These are phyloP conservation scores for Malbranchea cinnamomea DNA, from an alignment of 2,329 filamentous ascomycete species.

Conservation along the genomic window DNA sequence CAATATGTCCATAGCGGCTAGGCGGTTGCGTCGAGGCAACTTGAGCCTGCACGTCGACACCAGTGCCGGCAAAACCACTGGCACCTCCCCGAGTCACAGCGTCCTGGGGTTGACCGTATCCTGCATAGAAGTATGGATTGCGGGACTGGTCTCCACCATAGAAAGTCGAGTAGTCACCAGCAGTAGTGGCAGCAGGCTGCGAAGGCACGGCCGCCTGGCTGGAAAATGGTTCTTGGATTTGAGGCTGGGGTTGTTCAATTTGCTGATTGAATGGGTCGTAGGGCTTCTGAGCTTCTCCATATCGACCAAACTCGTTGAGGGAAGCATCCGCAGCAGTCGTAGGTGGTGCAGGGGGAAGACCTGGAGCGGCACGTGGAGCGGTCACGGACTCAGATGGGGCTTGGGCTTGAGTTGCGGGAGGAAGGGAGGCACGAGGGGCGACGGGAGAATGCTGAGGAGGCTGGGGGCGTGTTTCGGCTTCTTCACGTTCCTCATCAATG, in stretches of 20 bases:
- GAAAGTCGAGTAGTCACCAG: slow-evolving; percentile 69
- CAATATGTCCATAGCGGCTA: slow-evolving; percentile 50
- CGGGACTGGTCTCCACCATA: slow-evolving; percentile 65
- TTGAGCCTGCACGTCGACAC: slow-evolving; percentile 44
- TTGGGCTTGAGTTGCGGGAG: slow-evolving; percentile 41
- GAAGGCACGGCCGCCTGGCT: slow-evolving; percentile 44
- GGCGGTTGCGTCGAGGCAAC: slow-evolving; percentile 57
- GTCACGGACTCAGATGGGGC: slow-evolving; percentile 26
- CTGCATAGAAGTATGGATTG: slow-evolving; percentile 59
- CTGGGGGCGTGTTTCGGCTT: slow-evolving; percentile 85
- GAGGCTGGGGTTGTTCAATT: slow-evolving; percentile 38
- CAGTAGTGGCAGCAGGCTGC: slow-evolving; percentile 42
- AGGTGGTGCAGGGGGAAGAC: slow-evolving; percentile 45
- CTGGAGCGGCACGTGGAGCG: slow-evolving; percentile 45
- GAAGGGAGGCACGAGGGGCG: slow-evolving; percentile 71
- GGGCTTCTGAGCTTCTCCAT: slow-evolving; percentile 54
- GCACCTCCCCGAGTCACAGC: slow-evolving; percentile 53
- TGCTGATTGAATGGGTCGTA: slow-evolving; percentile 81
- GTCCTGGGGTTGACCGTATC: slow-evolving; percentile 57
- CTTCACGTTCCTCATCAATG: slow-evolving; percentile 86
- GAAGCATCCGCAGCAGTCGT: slow-evolving; percentile 34
- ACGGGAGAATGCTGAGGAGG: slow-evolving; percentile 87
- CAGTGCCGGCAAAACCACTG: slow-evolving; percentile 54
- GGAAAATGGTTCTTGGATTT: slow-evolving; percentile 42
- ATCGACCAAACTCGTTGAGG: slow-evolving; percentile 38